Conservation (phyloP, 495 filamentous ascomycete species). For the Diplogelasinospora grovesii region DNA sequence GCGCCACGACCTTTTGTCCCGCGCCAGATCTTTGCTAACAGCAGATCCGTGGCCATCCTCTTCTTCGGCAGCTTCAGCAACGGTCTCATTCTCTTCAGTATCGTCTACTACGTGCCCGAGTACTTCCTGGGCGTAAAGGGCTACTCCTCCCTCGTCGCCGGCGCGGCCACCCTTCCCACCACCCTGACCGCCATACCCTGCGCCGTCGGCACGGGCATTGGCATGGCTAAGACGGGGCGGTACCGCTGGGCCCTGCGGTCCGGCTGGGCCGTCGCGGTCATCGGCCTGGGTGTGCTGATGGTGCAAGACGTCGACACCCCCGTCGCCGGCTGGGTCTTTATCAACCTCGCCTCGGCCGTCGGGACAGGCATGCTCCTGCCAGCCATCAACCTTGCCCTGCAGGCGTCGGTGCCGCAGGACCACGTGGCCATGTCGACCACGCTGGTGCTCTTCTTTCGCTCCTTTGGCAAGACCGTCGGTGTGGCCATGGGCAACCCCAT, state of each 20-base stretch:
- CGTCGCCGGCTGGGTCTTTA: slow-evolving; percentile 38
- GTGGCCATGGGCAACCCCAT: slow-evolving; percentile 53
- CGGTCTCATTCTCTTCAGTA: too few relatives aligned
- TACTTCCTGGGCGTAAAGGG: slow-evolving; percentile 60
- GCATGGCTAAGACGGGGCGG: slow-evolving; percentile 38
- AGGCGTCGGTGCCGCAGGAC: slow-evolving; percentile 35
- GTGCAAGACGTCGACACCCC: slow-evolving; percentile 35
- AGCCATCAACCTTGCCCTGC: slow-evolving; percentile 37
- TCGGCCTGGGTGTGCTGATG: slow-evolving; percentile 42
- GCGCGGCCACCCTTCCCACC: slow-evolving; percentile 47
- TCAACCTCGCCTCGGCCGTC: slow-evolving; percentile 41
- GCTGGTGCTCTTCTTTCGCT: slow-evolving; percentile 47
- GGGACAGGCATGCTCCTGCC: slow-evolving; percentile 45
- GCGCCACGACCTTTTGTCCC: slow-evolving; percentile 37
- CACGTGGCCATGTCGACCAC: slow-evolving; percentile 49
- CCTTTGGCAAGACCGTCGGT: slow-evolving; percentile 52
- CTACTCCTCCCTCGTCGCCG: slow-evolving; percentile 47
- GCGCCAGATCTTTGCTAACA: slow-evolving; percentile 32
- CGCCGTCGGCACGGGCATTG: slow-evolving; percentile 37
- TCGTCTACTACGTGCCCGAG: slow-evolving; percentile 57
- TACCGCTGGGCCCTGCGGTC: slow-evolving; percentile 45
- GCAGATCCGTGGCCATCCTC: slow-evolving; percentile 20
- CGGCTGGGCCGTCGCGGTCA: slow-evolving; percentile 44
- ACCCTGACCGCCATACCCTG: slow-evolving; percentile 42
- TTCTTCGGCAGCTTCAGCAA: slow-evolving; percentile 4